A percentile compares a stretch with the other conserved stretches of the same genome.
phyloP scores from a whole-genome alignment of 768 basidiomycete genomes.

The Agrocybe pediades region DNA sequence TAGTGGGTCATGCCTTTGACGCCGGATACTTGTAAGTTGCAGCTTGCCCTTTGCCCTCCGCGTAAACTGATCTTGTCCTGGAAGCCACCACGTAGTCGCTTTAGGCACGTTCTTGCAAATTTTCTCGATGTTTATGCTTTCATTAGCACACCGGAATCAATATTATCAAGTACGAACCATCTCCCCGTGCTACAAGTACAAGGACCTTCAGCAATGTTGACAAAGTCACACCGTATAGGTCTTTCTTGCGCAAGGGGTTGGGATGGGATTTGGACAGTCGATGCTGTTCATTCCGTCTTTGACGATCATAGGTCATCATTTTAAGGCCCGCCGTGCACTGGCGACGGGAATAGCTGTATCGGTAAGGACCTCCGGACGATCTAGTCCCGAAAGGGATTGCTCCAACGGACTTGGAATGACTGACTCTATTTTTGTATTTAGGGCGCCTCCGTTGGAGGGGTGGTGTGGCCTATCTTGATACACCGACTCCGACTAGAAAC shows the following conservation, averaged over 20 bases:
- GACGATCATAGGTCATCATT: slow-evolving; percentile 48
- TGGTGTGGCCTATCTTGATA: slow-evolving; percentile 54
- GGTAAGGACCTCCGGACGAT: slow-evolving; percentile 30
- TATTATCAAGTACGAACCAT: slow-evolving; percentile 45
- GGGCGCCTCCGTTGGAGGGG: slow-evolving; percentile 51
- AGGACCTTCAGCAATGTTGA: neutral
- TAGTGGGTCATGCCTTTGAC: slow-evolving; percentile 46
- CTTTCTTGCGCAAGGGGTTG: slow-evolving; percentile 58
- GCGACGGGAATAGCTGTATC: slow-evolving; percentile 42
- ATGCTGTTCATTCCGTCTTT: slow-evolving; percentile 53
- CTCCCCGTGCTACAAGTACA: neutral
- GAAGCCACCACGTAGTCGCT: slow-evolving; percentile 36
- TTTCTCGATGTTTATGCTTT: slow-evolving; percentile 45
- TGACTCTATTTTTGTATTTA: slow-evolving; percentile 8
- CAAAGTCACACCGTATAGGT: slow-evolving; percentile 31
- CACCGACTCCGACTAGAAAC: slow-evolving; percentile 30
- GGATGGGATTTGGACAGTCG: slow-evolving; percentile 52
- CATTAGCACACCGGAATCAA: slow-evolving; percentile 37
- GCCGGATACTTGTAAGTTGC: slow-evolving; percentile 46
- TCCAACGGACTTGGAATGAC: neutral
- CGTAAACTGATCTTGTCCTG: slow-evolving; percentile 14
- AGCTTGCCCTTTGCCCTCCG: slow-evolving; percentile 5
- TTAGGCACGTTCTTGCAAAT: slow-evolving; percentile 38
- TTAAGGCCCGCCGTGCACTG: slow-evolving; percentile 37
- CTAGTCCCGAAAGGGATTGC: neutral